Conservation (phyloP, 441 rosid genomes). For the Arabidopsis hybrid region DNA sequence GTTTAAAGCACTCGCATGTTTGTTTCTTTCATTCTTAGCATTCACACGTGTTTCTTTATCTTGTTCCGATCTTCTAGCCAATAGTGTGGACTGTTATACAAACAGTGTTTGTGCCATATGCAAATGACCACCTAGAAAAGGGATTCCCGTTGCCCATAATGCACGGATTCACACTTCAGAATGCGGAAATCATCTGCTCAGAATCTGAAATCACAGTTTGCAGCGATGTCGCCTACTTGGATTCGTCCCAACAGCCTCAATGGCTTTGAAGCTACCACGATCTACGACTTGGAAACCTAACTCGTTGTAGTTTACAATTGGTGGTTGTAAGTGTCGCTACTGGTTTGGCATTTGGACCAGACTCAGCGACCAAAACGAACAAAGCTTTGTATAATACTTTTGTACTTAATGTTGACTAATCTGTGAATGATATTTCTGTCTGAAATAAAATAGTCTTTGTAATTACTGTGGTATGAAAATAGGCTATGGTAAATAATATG, state of each 20-base stretch:
- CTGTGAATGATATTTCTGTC: constrained; percentile 12
- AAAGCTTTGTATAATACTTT: constrained; percentile 26
- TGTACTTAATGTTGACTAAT: constrained; percentile 19
- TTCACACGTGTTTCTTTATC: background rate
- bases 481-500: background rate
- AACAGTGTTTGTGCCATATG: constrained; percentile 82
- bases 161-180: constrained; percentile 77
- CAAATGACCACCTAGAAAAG: constrained; percentile 64
- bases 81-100: constrained; percentile 82
- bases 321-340: constrained; percentile 13
- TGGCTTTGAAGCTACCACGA: constrained; percentile 1
- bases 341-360: constrained; percentile 14
- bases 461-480: constrained; percentile 7
- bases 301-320: constrained; percentile 21
- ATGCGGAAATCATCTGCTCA: constrained; percentile 63
- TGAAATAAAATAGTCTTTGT: constrained; percentile 16
- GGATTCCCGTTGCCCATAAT: constrained; percentile 93
- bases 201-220: constrained; percentile 67
- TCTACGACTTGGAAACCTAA: constrained; percentile 15
- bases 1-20: background rate
- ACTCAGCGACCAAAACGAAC: constrained; percentile 21
- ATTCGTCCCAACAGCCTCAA: constrained; percentile 29
- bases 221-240: constrained; percentile 65
- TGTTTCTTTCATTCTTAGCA: constrained; percentile 2
- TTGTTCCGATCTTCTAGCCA: constrained; percentile 59